Conservation (phyloP, 257 asterid genomes). For the Fraxinus pennsylvanica region DNA sequence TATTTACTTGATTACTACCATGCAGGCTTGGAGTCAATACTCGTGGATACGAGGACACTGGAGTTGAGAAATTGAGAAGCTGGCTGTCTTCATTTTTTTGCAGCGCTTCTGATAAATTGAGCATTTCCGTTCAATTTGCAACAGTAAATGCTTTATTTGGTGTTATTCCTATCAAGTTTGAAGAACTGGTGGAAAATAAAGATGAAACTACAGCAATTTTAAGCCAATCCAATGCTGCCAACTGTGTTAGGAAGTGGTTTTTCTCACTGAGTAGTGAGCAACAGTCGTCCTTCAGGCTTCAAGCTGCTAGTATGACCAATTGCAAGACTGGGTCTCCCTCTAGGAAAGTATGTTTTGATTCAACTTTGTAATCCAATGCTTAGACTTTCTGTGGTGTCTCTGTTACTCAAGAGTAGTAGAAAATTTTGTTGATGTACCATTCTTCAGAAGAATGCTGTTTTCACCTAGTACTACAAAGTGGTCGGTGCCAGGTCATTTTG, state of each 20-base stretch:
- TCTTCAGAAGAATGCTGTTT: slow-evolving; percentile 7
- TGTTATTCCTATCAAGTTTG: slow-evolving; percentile 45
- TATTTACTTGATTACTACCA: slow-evolving; percentile 10
- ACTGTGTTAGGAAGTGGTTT: slow-evolving; percentile 64
- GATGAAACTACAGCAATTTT: slow-evolving; percentile 22
- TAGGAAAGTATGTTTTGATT: neutral
- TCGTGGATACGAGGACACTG: slow-evolving; percentile 55
- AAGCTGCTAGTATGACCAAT: slow-evolving; percentile 26
- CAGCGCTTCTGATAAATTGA: slow-evolving; percentile 32
- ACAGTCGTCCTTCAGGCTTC: slow-evolving; percentile 46
- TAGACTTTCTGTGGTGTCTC: neutral
- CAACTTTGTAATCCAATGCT: neutral
- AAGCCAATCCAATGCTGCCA: slow-evolving; percentile 39
- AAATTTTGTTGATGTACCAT: neutral
- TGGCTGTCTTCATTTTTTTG: slow-evolving; percentile 42
- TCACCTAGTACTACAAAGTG: neutral
- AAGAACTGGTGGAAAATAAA: slow-evolving; percentile 43
- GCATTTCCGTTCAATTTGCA: slow-evolving; percentile 49
- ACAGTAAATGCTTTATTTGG: slow-evolving; percentile 48
- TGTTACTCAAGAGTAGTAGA: neutral
- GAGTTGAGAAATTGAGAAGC: slow-evolving; percentile 53
- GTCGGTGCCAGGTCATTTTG: neutral
- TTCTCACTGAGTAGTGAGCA: slow-evolving; percentile 55
- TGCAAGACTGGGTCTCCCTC: neutral
- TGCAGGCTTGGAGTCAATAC: slow-evolving; percentile 70